Percentiles rank a stretch among this genome's conserved stretches.
These are phyloP conservation scores for Aquilaria malaccensis DNA, from an alignment of 345 rosid genomes.

Conservation along the genomic window DNA sequence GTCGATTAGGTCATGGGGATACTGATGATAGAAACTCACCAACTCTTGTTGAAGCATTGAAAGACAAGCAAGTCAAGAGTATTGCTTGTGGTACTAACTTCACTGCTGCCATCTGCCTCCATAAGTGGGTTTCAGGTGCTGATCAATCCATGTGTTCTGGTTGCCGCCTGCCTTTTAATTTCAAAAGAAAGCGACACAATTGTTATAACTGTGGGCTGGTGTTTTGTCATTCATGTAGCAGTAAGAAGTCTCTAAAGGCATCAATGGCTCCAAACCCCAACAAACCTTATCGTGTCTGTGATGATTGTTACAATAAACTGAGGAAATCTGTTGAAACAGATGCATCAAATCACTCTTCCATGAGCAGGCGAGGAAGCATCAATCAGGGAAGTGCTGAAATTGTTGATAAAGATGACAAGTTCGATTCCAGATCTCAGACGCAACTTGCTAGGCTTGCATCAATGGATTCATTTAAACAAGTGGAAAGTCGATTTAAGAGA, in stretches of 20 bases:
- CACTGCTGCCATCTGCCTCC: slow-evolving; percentile 96
- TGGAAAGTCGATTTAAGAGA: slow-evolving; percentile 61
- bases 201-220: slow-evolving; percentile 87
- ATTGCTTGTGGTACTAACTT: slow-evolving; percentile 89
- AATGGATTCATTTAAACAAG: slow-evolving; percentile 80
- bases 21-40: slow-evolving; percentile 80
- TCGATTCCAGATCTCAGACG: slow-evolving; percentile 64
- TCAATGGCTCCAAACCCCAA: slow-evolving; percentile 97
- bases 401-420: slow-evolving; percentile 73
- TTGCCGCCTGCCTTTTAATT: slow-evolving; percentile 86
- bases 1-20: slow-evolving; percentile 95
- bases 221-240: slow-evolving; percentile 92
- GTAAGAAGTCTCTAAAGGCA: slow-evolving; percentile 84
- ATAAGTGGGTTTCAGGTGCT: slow-evolving; percentile 89
- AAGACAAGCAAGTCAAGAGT: slow-evolving; percentile 96
- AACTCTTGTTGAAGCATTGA: slow-evolving; percentile 68
- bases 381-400: slow-evolving; percentile 51
- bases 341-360: slow-evolving; percentile 55
- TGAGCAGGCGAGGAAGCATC: slow-evolving; percentile 71
- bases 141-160: slow-evolving; percentile 99
- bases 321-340: slow-evolving; percentile 68
- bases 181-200: slow-evolving; percentile 74
- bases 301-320: slow-evolving; percentile 72
- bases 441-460: slow-evolving; percentile 84
- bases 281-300: slow-evolving; percentile 93